Evolutionary conservation across 306 rosid species (phyloP), one percentile per base, ranked within the genome.

Genomic region (Lotus japonicus): DNA sequence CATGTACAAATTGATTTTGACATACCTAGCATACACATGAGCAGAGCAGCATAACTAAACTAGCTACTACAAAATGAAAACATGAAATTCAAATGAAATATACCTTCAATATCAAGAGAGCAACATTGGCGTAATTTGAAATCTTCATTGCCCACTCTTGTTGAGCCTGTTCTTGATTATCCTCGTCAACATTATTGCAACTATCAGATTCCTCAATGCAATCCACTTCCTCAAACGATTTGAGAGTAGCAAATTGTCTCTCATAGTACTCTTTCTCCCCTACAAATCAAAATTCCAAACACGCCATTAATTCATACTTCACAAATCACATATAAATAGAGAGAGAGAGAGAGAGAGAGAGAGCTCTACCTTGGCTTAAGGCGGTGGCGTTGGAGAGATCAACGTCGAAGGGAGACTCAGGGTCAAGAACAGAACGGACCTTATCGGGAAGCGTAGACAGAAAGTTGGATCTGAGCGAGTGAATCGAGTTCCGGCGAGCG

Each of bases 181-280:
- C 79, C 42, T 76, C 78, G 64, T 58, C 84, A 56, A 19, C 74
- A 42, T 6, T 12, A 41, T 54, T 49, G 2, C 23, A 21, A 21
- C 31, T 21, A 3, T 72, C 72, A 17, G 82, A 65, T 26, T 58
- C 35, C 46, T 75, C 81, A 60, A 84, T 17, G 8, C 82, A 7
- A 33, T 88, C 91, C 18, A 85, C 91, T 71, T 88, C 91, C 66
- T 88, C 87, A 76, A 88, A 88, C 2, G 95, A 88, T 44, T 79
- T 75, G 14, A 88, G 79, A n/a, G 95, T 88, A 6, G 91, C 83
- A 23, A 85, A 62, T 74, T 85, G 91, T 61, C 42, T 82, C 53
- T 84, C 91, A 41, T 88, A 88, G 64, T 88, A 88, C 8, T 88
- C 87, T 57, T 74, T 85, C 81, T 82, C 95, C 9, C 87, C 95